Evolutionary conservation across 2,329 filamentous ascomycete genomes (phyloP).

Genomic region (Mycosphaerella sp.): DNA sequence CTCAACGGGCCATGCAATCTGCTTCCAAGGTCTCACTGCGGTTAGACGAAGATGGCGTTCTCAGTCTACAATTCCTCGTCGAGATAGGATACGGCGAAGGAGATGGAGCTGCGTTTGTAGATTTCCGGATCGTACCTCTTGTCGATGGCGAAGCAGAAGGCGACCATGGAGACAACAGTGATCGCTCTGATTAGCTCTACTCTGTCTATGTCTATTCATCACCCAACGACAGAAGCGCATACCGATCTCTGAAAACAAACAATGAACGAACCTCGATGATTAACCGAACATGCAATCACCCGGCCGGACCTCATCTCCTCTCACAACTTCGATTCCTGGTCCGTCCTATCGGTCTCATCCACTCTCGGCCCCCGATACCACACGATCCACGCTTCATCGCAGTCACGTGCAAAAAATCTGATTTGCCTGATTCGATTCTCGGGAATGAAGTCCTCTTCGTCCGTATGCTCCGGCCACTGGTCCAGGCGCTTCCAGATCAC

Average conservation of each 20-base stretch:
- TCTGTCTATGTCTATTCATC: not conserved
- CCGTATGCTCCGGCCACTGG: conserved; percentile 48
- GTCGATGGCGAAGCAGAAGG: conserved; percentile 53
- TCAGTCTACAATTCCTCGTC: conserved; percentile 95
- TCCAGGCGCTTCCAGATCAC: conserved; percentile 43
- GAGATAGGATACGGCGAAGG: conserved; percentile 57
- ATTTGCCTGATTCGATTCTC: conserved; percentile 50
- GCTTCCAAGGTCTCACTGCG: conserved; percentile 89
- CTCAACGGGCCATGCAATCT: conserved; percentile 84
- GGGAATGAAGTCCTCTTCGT: conserved; percentile 52
- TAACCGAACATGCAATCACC: too few relatives aligned
- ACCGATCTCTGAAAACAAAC: too few relatives aligned
- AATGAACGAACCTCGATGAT: too few relatives aligned
- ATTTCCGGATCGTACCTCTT: conserved; percentile 76
- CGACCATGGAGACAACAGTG: conserved; percentile 28
- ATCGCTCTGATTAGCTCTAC: conserved; percentile 7
- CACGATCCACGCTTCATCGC: conserved; percentile 35
- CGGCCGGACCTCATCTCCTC: too few relatives aligned
- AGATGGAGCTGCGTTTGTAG: conserved; percentile 60
- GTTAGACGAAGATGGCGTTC: conserved; percentile 78
- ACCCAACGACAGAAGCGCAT: too few relatives aligned
- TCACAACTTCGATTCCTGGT: not conserved
- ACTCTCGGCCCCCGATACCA: conserved; percentile 44
- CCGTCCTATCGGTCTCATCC: conserved; percentile 13
- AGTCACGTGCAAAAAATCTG: conserved; percentile 30